Evolutionary conservation across 768 basidiomycete species (phyloP), one percentile per base, ranked within the genome.

Genomic region (Heimioporus sp.): DNA sequence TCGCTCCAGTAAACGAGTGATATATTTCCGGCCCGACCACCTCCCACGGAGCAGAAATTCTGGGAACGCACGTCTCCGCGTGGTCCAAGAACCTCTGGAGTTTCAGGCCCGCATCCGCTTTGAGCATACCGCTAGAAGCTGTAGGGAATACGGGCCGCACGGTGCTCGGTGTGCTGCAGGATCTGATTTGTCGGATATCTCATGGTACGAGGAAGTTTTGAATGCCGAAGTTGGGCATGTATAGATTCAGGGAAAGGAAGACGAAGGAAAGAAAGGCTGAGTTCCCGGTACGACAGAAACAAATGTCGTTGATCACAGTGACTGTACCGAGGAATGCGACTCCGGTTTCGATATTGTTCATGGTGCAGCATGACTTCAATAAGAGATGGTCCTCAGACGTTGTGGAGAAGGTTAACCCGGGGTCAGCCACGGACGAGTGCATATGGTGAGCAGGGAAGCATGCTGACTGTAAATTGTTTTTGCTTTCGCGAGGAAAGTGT

Each of bases 51-150:
- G 57, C 55, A 3, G 57, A 58, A 39, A 53, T 67, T 35, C 67
- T 59, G 20, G 69, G 51, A 30, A 62, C 52, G 9, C 54, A 57
- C 16, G 63, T 43, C 42, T 67, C 65, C 15, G 53, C 64, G 13
- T 65, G 56, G 24, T 69, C 68, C 59, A 68, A 69, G 32, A 67
- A 57, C 38, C 57, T 68, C 44, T 67, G 65, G 17, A 69, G 58
- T 49, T 66, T 68, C 44, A 68, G 32, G 30, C 66, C 63, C 15
- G 63, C 63, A 7, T 57, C 48, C 5, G 50, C 51, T 31, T 67
- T 69, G 49, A 28, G 24, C 6, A 28, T 28, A 28, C 24, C 5
- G 24, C 5, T 28, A 7, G 24, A 28, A 28, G 24, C 24, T 28
- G 24, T 28, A 28, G 24, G 24, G 24, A 28, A 28, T 6, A 7